Percentiles rank a stretch among this genome's conserved stretches.
Evolutionary conservation across 2,329 filamentous ascomycete species (phyloP).

Genomic region (Calonectria crousiana): DNA sequence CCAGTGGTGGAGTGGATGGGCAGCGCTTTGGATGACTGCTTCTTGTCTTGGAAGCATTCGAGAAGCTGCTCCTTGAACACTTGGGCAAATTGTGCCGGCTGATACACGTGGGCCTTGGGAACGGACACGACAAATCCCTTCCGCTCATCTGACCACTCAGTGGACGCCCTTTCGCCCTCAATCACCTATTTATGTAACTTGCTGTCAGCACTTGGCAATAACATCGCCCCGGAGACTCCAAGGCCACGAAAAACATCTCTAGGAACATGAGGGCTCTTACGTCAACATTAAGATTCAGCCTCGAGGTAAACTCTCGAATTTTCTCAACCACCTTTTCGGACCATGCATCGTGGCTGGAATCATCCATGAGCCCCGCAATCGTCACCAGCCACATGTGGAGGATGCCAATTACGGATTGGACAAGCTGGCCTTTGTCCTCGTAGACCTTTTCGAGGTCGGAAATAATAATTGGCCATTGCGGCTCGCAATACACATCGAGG

Average conservation of each 20-base stretch:
- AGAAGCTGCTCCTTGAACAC: conserved; percentile 52
- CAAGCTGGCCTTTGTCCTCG: conserved; percentile 55
- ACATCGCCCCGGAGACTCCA: neutral
- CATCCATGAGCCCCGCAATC: conserved; percentile 56
- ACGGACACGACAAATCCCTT: conserved; percentile 54
- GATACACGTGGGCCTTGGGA: conserved; percentile 47
- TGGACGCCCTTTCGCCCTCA: conserved; percentile 44
- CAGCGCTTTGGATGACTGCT: conserved; percentile 15
- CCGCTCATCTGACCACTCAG: conserved; percentile 53
- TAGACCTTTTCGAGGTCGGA: conserved; percentile 53
- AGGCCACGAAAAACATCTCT: neutral
- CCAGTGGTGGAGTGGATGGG: conserved; percentile 39
- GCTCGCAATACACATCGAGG: conserved; percentile 52
- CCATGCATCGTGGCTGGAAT: conserved; percentile 55
- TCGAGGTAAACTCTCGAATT: conserved; percentile 34
- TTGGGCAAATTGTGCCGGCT: conserved; percentile 50
- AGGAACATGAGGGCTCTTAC: conserved; percentile 40
- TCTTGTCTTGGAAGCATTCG: conserved; percentile 49
- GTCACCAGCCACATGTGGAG: conserved; percentile 56
- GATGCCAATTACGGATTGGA: conserved; percentile 50
- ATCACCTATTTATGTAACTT: conserved; percentile 27
- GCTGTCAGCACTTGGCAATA: neutral
- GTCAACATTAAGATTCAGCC: conserved; percentile 53
- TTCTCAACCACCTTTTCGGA: conserved; percentile 56
- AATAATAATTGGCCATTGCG: conserved; percentile 59